phyloP scores from a whole-genome alignment of 495 filamentous ascomycete genomes.

The Xylaria scruposa region DNA sequence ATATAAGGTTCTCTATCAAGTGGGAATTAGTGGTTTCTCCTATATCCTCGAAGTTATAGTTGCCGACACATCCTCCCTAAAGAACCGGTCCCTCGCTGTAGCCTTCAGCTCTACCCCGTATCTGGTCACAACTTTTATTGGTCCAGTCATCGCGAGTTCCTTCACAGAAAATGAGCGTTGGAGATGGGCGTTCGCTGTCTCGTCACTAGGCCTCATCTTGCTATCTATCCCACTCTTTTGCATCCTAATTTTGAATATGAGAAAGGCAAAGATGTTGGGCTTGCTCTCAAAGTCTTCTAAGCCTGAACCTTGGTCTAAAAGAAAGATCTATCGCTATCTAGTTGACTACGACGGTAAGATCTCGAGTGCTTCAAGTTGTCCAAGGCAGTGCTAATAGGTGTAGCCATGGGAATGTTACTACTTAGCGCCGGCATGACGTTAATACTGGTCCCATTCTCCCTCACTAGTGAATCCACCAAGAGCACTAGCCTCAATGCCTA shows the following conservation, averaged over 20 bases:
- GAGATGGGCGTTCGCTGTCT: slow-evolving; percentile 64
- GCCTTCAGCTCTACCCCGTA: slow-evolving; percentile 64
- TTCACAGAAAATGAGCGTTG: slow-evolving; percentile 52
- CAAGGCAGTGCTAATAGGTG: slow-evolving; percentile 28
- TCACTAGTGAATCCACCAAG: slow-evolving; percentile 21
- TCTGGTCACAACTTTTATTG: slow-evolving; percentile 62
- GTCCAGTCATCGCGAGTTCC: slow-evolving; percentile 42
- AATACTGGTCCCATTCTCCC: slow-evolving; percentile 68
- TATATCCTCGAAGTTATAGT: slow-evolving; percentile 64
- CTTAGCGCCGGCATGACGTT: slow-evolving; percentile 64
- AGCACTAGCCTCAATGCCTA: slow-evolving; percentile 51
- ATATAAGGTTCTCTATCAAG: slow-evolving; percentile 59
- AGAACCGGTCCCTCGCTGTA: slow-evolving; percentile 62
- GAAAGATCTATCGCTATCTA: slow-evolving; percentile 57
- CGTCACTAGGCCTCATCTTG: slow-evolving; percentile 48
- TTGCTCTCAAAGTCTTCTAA: slow-evolving; percentile 53
- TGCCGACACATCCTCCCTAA: slow-evolving; percentile 63
- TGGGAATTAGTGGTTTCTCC: slow-evolving; percentile 60
- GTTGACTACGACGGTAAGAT: slow-evolving; percentile 66
- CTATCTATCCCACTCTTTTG: slow-evolving; percentile 44
- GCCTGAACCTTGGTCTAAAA: slow-evolving; percentile 56
- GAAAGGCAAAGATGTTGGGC: slow-evolving; percentile 63
- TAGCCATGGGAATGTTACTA: slow-evolving; percentile 60
- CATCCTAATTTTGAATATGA: slow-evolving; percentile 61
- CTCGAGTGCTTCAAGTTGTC: background rate